These are phyloP conservation scores for Macrophomina tecta DNA, from an alignment of 2,329 filamentous ascomycete genomes.

Conservation along the genomic window DNA sequence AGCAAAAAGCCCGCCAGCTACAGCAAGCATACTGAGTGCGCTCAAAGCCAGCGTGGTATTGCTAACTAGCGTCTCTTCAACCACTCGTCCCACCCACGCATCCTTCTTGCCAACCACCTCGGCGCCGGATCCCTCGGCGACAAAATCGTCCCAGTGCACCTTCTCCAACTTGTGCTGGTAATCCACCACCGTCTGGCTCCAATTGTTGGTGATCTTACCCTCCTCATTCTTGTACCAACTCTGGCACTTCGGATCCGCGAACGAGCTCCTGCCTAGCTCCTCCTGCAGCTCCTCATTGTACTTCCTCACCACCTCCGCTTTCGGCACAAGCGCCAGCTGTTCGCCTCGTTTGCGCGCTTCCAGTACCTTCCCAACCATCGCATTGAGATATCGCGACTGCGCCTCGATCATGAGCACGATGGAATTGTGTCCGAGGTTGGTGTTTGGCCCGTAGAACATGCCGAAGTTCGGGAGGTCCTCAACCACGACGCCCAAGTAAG, in stretches of 20 bases:
- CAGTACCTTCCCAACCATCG: slow-evolving; percentile 57
- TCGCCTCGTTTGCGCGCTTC: slow-evolving; percentile 49
- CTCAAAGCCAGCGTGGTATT: slow-evolving; percentile 45
- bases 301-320: slow-evolving; percentile 42
- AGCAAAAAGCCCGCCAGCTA: slow-evolving; percentile 41
- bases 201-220: slow-evolving; percentile 64
- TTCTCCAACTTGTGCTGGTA: slow-evolving; percentile 58
- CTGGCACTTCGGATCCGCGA: slow-evolving; percentile 61
- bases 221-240: slow-evolving; percentile 64
- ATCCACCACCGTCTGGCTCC: slow-evolving; percentile 59
- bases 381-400: slow-evolving; percentile 61
- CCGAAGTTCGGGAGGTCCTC: slow-evolving; percentile 62
- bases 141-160: slow-evolving; percentile 55
- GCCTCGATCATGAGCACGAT: slow-evolving; percentile 69
- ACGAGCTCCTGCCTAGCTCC: slow-evolving; percentile 51
- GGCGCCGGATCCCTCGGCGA: slow-evolving; percentile 39
- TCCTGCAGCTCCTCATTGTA: slow-evolving; percentile 58
- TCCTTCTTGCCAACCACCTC: slow-evolving; percentile 43
- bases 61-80: slow-evolving; percentile 53
- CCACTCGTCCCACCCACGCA: slow-evolving; percentile 49
- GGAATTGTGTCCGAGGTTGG: slow-evolving; percentile 59
- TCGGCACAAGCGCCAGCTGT: slow-evolving; percentile 55
- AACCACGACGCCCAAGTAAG: slow-evolving; percentile 57
- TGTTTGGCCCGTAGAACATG: slow-evolving; percentile 66
- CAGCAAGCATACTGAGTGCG: slow-evolving; percentile 42